Percentiles rank a stretch among this genome's conserved stretches.
Evolutionary conservation across 1,139 yeast genomes (phyloP).

Genomic region (Zygosaccharomyces pseudobailii): DNA sequence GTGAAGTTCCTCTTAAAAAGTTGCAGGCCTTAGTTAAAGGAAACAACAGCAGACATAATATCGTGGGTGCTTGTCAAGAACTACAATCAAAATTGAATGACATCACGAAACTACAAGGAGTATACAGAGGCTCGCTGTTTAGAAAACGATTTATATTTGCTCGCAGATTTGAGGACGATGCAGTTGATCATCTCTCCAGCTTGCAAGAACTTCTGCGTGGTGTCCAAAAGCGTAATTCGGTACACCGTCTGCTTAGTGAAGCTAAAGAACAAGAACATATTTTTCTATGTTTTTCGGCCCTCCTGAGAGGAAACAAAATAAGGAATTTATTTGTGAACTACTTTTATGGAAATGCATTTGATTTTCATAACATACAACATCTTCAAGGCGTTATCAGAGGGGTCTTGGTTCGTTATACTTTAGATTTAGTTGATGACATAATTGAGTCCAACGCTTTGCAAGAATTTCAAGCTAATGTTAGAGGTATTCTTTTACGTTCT

Average conservation of each 20-base stretch:
- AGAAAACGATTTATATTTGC: slow-evolving; percentile 5
- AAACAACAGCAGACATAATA: slow-evolving; percentile 18
- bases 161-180: neutral
- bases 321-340: slow-evolving; percentile 1
- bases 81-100: slow-evolving; percentile 4
- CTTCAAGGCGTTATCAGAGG: slow-evolving; percentile 45
- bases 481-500: slow-evolving; percentile 34
- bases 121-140: slow-evolving; percentile 38
- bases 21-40: slow-evolving; percentile 37
- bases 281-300: slow-evolving; percentile 5
- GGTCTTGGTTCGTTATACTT: slow-evolving; percentile 45
- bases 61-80: slow-evolving; percentile 4
- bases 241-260: neutral
- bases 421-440: slow-evolving; percentile 48
- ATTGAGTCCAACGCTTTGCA: slow-evolving; percentile 39
- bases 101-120: slow-evolving; percentile 27
- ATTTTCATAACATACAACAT: slow-evolving; percentile 23
- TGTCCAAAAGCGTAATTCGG: neutral
- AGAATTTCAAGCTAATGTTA: slow-evolving; percentile 38
- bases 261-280: neutral
- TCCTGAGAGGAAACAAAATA: slow-evolving; percentile 3
- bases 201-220: slow-evolving; percentile 3
- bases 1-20: slow-evolving; percentile 18
- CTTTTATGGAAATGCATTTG: slow-evolving; percentile 1
- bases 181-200: neutral